phyloP scores from a whole-genome alignment of 2,329 filamentous ascomycete genomes.

The Triangularia setosa region DNA sequence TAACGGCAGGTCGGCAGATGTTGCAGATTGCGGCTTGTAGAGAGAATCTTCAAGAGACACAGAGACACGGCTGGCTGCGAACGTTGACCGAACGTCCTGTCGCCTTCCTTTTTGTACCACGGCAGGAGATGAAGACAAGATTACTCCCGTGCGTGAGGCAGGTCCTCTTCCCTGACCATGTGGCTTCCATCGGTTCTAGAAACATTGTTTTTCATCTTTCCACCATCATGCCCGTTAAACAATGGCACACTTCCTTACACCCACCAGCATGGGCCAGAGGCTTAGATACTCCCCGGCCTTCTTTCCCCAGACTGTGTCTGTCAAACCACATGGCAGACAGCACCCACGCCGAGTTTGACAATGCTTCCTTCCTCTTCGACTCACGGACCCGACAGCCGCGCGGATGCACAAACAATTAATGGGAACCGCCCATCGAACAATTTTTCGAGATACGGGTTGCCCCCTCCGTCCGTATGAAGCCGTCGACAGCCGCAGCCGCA shows the following conservation, averaged over 20 bases:
- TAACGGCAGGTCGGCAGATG: slow-evolving; percentile 2
- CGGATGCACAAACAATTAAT: slow-evolving; percentile 11
- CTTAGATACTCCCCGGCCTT: not conserved
- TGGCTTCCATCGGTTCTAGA: slow-evolving; percentile 6
- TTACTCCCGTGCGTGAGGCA: not conserved
- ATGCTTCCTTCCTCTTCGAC: slow-evolving; percentile 15
- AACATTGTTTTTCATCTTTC: not conserved
- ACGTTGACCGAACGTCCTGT: not conserved
- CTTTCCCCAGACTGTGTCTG: not conserved
- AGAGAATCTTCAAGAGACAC: not conserved
- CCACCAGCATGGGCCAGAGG: not conserved
- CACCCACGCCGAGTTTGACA: not conserved
- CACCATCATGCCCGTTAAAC: not conserved
- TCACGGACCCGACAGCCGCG: slow-evolving; percentile 8
- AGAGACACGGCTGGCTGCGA: not conserved
- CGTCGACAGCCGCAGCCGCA: slow-evolving; percentile 5
- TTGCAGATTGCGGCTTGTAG: not conserved
- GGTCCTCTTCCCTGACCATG: not conserved
- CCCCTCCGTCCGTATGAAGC: slow-evolving; percentile 10
- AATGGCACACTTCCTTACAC: not conserved
- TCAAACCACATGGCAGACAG: not conserved
- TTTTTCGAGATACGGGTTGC: not conserved
- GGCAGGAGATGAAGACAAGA: not conserved
- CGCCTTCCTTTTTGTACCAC: slow-evolving; percentile 8
- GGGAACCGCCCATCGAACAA: not conserved